These are phyloP conservation scores for Oehlia diaphana DNA, from an alignment of 192 early-diverging fungal species.

Conservation along the genomic window DNA sequence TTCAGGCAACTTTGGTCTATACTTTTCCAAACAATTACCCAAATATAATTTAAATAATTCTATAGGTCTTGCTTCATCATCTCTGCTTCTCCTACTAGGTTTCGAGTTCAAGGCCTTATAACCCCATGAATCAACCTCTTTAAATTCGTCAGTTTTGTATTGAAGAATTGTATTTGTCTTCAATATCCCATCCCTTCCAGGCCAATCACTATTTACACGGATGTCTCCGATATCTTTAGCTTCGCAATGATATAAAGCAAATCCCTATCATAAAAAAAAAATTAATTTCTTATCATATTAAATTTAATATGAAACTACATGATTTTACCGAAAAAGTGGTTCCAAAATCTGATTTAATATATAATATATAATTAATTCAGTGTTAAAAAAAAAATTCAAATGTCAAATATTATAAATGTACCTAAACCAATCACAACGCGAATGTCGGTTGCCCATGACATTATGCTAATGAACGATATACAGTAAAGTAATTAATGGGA, in stretches of 20 bases:
- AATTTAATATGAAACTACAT: background rate
- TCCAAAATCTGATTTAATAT: background rate
- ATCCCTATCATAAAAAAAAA: too few relatives aligned
- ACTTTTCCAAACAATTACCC: background rate
- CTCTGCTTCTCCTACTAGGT: background rate
- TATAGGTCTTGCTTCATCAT: background rate
- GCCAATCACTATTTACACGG: background rate
- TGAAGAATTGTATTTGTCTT: background rate
- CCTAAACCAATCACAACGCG: too few relatives aligned
- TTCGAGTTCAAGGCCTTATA: background rate
- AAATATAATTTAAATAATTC: slow-evolving; percentile 1
- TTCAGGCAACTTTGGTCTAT: slow-evolving; percentile 29
- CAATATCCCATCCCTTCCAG: background rate
- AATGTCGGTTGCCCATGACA: too few relatives aligned
- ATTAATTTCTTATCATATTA: too few relatives aligned
- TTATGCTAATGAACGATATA: too few relatives aligned
- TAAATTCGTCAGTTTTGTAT: background rate
- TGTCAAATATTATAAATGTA: background rate
- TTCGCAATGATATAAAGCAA: too few relatives aligned
- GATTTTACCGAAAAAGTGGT: background rate
- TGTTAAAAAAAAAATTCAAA: background rate
- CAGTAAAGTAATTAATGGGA: too few relatives aligned
- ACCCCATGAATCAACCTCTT: background rate
- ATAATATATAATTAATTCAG: background rate
- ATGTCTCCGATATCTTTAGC: background rate